Conservation (phyloP, 2,329 filamentous ascomycete genomes). For the Penicillium nordicum region DNA sequence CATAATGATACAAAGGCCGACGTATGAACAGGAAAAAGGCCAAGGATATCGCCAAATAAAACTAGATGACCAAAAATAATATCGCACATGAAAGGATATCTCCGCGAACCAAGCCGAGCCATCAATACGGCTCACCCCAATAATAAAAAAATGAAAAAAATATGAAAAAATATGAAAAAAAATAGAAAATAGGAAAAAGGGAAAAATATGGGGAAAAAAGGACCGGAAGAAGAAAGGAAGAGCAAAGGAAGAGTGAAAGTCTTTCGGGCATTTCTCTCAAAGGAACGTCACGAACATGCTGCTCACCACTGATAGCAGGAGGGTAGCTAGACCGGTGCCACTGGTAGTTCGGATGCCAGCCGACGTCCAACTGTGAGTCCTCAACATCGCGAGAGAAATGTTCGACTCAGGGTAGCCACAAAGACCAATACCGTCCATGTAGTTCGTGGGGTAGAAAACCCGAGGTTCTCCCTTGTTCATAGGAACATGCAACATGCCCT, state of each 20-base stretch:
- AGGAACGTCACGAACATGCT: neutral
- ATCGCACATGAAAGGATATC: conserved; percentile 10
- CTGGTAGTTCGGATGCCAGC: neutral
- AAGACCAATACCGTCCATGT: conserved; percentile 32
- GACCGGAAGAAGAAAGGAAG: neutral
- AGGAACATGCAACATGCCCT: conserved; percentile 23
- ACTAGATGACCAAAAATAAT: neutral
- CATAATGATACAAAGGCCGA: neutral
- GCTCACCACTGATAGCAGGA: neutral
- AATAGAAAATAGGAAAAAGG: neutral
- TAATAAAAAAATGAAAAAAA: neutral
- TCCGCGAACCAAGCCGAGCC: neutral
- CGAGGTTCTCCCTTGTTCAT: conserved; percentile 33
- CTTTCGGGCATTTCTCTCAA: neutral
- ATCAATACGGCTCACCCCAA: neutral
- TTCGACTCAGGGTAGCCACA: conserved; percentile 24
- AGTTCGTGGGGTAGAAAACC: conserved; percentile 27
- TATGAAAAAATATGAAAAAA: too few relatives aligned
- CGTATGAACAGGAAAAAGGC: neutral
- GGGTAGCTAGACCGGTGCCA: neutral
- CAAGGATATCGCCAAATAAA: conserved; percentile 1
- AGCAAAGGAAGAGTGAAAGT: neutral
- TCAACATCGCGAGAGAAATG: conserved; percentile 4
- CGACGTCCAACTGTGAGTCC: neutral
- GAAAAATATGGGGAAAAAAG: neutral